phyloP scores from a whole-genome alignment of 2,329 filamentous ascomycete genomes.

The Penicillium corylophilum region DNA sequence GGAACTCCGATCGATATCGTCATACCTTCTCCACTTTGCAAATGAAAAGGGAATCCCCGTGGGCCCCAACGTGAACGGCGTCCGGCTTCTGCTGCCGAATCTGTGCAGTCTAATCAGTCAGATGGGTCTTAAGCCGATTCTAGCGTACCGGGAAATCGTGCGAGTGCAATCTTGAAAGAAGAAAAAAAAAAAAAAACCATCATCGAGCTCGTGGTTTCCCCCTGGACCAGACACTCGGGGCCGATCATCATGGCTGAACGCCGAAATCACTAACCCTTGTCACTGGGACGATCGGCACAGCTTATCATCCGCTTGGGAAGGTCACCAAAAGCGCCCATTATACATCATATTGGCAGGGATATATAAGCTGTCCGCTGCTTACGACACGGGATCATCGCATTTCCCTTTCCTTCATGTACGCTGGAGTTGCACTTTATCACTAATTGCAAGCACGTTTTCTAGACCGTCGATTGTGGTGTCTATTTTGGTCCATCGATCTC shows the following conservation, averaged over 20 bases:
- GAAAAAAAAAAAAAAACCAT: too few relatives aligned
- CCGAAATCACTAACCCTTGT: slow-evolving; percentile 10
- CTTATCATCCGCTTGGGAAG: slow-evolving; percentile 13
- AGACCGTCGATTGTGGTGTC: neutral
- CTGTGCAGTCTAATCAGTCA: slow-evolving; percentile 5
- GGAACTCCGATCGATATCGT: slow-evolving; percentile 13
- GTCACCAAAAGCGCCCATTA: slow-evolving; percentile 4
- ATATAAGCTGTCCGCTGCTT: neutral
- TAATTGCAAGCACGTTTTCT: neutral
- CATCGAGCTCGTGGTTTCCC: slow-evolving; percentile 2
- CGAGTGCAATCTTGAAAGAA: neutral
- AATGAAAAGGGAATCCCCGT: slow-evolving; percentile 14
- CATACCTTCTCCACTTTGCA: slow-evolving; percentile 17
- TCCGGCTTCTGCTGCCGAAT: slow-evolving; percentile 13
- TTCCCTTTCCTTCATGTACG: neutral
- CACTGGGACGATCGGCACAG: slow-evolving; percentile 11
- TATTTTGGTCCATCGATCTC: neutral
- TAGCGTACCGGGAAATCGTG: slow-evolving; percentile 7
- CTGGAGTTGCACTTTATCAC: neutral
- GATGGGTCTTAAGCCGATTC: slow-evolving; percentile 6
- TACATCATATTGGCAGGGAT: neutral
- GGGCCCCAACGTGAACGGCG: slow-evolving; percentile 11
- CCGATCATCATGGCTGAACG: slow-evolving; percentile 5
- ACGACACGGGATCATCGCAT: neutral
- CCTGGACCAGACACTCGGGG: neutral